Evolutionary conservation across 352 stramenopile genomes (phyloP), one percentile per base, ranked within the genome.

Genomic region (Pelagophyceae sp.): DNA sequence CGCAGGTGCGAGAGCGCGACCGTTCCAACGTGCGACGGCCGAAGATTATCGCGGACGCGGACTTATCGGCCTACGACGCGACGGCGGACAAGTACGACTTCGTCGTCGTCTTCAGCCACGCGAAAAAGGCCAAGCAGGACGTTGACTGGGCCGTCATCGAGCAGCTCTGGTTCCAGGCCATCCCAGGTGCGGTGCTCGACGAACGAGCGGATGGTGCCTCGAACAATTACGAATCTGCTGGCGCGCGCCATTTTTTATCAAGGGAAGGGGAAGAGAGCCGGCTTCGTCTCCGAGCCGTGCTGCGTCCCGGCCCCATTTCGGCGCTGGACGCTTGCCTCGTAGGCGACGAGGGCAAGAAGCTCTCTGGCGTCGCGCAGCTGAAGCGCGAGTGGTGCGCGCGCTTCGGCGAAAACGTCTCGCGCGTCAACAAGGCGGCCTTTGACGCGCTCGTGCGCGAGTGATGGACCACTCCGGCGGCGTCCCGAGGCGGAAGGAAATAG

Each of bases 71-170:
- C 45, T 50, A 60, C 31, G 79, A 65, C 38, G 38, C 72, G 0
- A 76, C 78, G 76, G 78, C 78, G 50, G 77, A 75, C n/a, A 65
- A 67, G 35, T 74, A 74, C 67, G 67, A 74, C 38, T 74, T 35
- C 38, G 23, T 74, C 35, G 35, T 74, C 35, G 33, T 74, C 67
- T 74, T 74, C 67, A n/a, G 2, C 17, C 67, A 54, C 33, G 67
- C 51, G 5, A 37, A 54, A 19, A 27, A 51, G 33, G 31, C 35
- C 67, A 25, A 50, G 5, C 35, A 27, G 15, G 61, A 35, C n/a
- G 27, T 29, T 27, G 64, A 45, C 64, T 74, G 67, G 67, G 25
- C 31, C 2, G 1, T 31, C 2, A 31, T 54, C 35, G 67, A 74
- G 35, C 2, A 32, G 33, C 2, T 74, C 33, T 74, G 67, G 67